Conservation (phyloP, 495 filamentous ascomycete species). For the Aspergillus bertholletiae region DNA sequence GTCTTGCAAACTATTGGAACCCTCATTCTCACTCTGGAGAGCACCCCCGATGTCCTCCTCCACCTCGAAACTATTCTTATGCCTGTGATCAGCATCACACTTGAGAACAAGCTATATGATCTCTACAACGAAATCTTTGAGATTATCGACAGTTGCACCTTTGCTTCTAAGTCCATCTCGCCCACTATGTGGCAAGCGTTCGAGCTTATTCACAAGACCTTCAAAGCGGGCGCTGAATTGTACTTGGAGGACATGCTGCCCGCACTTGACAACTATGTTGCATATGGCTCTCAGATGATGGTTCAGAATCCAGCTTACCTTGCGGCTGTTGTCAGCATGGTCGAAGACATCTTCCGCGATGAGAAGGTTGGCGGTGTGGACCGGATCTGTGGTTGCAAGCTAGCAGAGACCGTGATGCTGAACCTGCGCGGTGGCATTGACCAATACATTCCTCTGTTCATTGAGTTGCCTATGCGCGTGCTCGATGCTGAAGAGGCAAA, state of each 20-base stretch:
- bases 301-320: conserved; percentile 82
- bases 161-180: conserved; percentile 91
- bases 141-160: conserved; percentile 99
- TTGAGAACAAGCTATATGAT: conserved; percentile 97
- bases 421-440: conserved; percentile 90
- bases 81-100: conserved; percentile 91
- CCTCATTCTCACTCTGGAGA: conserved; percentile 92
- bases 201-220: conserved; percentile 91
- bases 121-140: conserved; percentile 98
- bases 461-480: conserved; percentile 82
- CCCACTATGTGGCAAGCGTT: conserved; percentile 98
- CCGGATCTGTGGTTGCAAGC: conserved; percentile 97
- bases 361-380: conserved; percentile 92
- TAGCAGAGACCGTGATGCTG: conserved; percentile 94
- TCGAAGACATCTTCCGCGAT: conserved; percentile 69
- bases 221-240: conserved; percentile 93
- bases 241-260: conserved; percentile 99
- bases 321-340: conserved; percentile 82
- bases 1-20: conserved; percentile 98
- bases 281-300: conserved; percentile 78
- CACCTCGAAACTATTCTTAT: conserved; percentile 94
- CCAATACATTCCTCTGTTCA: conserved; percentile 78
- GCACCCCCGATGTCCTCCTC: conserved; percentile 87
- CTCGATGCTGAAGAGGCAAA: conserved; percentile 69
- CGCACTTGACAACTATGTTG: conserved; percentile 93